A percentile compares a stretch with the other conserved stretches of the same genome.
These are phyloP conservation scores for Huntiella omanensis DNA, from an alignment of 2,329 filamentous ascomycete genomes.

Conservation along the genomic window DNA sequence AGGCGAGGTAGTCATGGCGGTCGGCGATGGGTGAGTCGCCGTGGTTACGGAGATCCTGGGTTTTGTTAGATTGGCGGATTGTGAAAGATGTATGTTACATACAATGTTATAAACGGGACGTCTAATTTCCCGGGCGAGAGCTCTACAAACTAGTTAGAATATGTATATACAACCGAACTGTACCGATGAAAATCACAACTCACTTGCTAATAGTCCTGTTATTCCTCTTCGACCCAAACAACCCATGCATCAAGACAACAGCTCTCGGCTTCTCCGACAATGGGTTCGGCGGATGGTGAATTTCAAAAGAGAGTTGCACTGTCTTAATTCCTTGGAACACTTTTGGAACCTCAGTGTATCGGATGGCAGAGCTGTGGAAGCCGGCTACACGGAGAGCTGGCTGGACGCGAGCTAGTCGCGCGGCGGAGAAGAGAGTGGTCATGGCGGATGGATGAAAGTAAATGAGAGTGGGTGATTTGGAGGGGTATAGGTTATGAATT, in stretches of 20 bases:
- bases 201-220: slow-evolving; percentile 91
- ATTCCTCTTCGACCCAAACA: slow-evolving; percentile 92
- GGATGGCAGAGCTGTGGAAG: slow-evolving; percentile 5
- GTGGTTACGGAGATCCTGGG: slow-evolving; percentile 76
- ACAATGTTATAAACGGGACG: slow-evolving; percentile 69
- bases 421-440: slow-evolving; percentile 3
- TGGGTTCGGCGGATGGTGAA: slow-evolving; percentile 37
- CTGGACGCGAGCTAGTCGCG: not conserved
- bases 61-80: slow-evolving; percentile 10
- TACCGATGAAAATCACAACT: slow-evolving; percentile 18
- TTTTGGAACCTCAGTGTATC: not conserved
- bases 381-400: slow-evolving; percentile 1
- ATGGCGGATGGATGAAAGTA: not conserved
- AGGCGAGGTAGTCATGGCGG: slow-evolving; percentile 59
- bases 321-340: slow-evolving; percentile 5
- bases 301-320: slow-evolving; percentile 40
- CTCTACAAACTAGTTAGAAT: slow-evolving; percentile 28
- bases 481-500: not conserved
- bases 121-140: slow-evolving; percentile 60
- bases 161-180: not conserved
- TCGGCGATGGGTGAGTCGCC: slow-evolving; percentile 67
- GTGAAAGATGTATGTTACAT: slow-evolving; percentile 17
- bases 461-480: not conserved
- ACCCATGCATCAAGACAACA: slow-evolving; percentile 76
- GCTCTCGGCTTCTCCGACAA: slow-evolving; percentile 30